Conservation (phyloP, 2,329 filamentous ascomycete species). For the Diaporthe longicolla region DNA sequence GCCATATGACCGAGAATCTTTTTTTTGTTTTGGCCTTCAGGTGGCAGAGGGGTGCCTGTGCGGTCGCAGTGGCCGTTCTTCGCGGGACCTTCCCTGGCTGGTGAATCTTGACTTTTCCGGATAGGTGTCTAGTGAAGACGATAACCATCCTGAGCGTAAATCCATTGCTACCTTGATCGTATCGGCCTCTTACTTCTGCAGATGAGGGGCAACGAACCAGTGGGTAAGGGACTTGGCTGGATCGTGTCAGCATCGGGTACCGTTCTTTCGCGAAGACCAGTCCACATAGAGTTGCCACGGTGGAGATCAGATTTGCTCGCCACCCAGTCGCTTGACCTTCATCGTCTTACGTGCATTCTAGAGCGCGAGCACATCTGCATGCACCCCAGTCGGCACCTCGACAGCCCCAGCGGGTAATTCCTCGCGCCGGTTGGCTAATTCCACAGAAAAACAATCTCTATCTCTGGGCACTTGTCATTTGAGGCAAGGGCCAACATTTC, state of each 20-base stretch:
- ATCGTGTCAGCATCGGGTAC: not conserved
- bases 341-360: constrained; percentile 11
- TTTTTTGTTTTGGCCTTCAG: no score
- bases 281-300: not conserved
- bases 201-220: not conserved
- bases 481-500: not conserved
- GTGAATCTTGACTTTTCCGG: no score
- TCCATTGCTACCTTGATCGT: not conserved
- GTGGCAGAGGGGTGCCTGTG: not conserved
- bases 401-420: constrained; percentile 16
- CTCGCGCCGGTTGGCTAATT: constrained; percentile 7
- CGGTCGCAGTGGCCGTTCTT: no score
- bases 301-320: not conserved
- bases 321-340: not conserved
- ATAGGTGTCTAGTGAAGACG: not conserved
- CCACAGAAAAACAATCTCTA: not conserved
- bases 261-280: not conserved
- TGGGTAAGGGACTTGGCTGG: not conserved
- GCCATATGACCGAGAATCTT: no score
- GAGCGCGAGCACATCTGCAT: not conserved
- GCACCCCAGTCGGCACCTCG: constrained; percentile 2
- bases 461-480: constrained; percentile 11
- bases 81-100: no score
- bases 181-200: not conserved
- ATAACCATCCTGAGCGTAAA: no score